Base-by-base conservation (phyloP, 2,329 filamentous ascomycete genomes). In the Pyrenophora tritici-repentis region DNA sequence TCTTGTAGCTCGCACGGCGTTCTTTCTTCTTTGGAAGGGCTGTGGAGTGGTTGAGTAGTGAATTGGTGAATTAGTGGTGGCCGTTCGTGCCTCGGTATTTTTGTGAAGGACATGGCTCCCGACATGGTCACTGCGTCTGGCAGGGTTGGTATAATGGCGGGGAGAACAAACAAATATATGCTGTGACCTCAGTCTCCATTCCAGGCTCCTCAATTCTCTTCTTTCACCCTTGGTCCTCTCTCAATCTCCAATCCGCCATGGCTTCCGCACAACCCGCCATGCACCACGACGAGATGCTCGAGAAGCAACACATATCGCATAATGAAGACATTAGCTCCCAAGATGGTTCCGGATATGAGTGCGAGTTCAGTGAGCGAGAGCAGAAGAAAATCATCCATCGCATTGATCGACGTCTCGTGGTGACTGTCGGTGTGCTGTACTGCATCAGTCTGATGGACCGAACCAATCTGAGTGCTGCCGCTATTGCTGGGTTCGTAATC, bases 401-500 rank as follows among this genome's bases (percentile, higher is more conserved):
- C 10, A 78, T 94, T 60, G 90, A 95, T 72, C 76, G 70, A 29
- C 75, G 78, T 24, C 68, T 81, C n/a, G 77, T 80, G 14, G 60
- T 76, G 16, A 79, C 76, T 0, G 71, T 79, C 1, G 78, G 78
- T 7, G 71, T 82, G 58, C 81, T 91, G 75, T 92, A 92, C 72
- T 90, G 87, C 68, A 79, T 90, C 62, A 87, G 83, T 58, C 75
- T 93, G 52, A 89, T 93, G 84, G 90, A 94, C 67, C 80, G 90
- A 26, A 90, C 87, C 2, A 93, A 93, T 71, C 75, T 92, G 68
- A 83, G 83, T n/a, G 79, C 83, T 17, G 89, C 88, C 34, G 83
- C 83, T 38, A 87, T 93, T 68, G 89, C 90, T 16, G 89, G 81
- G 79, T 81, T 65, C 47, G 68, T 60, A 12, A 14, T 33, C 4